Base-by-base conservation (phyloP, 2,329 filamentous ascomycete genomes). In the Fusarium xyrophilum region DNA sequence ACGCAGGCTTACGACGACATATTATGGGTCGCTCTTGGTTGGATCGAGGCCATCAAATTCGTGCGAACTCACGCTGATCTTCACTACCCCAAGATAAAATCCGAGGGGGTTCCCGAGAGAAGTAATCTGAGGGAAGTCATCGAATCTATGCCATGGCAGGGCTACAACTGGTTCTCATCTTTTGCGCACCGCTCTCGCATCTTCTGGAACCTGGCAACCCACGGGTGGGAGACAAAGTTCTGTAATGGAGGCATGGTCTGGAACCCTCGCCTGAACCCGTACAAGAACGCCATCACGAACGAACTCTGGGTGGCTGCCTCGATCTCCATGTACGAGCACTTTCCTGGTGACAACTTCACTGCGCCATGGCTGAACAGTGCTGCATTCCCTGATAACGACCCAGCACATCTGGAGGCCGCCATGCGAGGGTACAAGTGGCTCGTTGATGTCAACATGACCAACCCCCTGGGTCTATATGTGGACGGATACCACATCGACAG, bases 201-300 rank as follows among this genome's bases (percentile, higher is more conserved):
- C 17, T 97, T 97, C 79, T 97, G 94, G 85, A 91, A 94, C 32
- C 81, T 97, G 38, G 91, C 92, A 8, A 85, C 88, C 8, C 81
- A 85, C 14, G 93, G 95, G 8, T 98, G 94, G 93, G 91, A 96
- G 75, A 91, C 87, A 25, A 84, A 83, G 27, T 85, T 97, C 8
- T 98, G 95, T 73, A 86, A 86, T 7, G 95, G 95, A 25, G 95
- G 95, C 44, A 96, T 98, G 91, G 86, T 89, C 17, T 98, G 95
- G 95, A 96, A 92, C 70, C 93, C 93, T 5, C 86, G 88, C 36
- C 81, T 95, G 30, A 79, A 85, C 39, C 93, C 93, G 0, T 98
- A 97, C 82, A 98, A 97, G 76, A 98, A 98, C 74, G 93, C 95
- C 67, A 96, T 98, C 73, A 98, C 95, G 32, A 97, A 97, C 75